Evolutionary conservation across 805 yeast genomes (phyloP).

Genomic region (Metschnikowia kofuensis): DNA sequence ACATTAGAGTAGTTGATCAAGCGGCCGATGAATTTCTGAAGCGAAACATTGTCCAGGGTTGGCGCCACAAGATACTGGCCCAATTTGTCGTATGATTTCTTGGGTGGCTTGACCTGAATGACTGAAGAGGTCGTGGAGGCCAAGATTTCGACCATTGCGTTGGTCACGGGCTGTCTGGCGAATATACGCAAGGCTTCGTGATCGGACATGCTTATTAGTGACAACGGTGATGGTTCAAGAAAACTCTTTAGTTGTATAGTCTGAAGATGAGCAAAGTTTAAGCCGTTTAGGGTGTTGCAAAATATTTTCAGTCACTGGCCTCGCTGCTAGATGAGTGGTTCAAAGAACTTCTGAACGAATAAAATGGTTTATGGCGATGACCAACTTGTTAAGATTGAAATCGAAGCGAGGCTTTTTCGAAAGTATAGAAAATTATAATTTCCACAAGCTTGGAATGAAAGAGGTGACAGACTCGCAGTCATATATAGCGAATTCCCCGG

Average conservation of each 20-base stretch:
- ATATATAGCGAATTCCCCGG: not conserved
- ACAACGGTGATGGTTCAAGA: not conserved
- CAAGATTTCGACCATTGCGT: slow-evolving; percentile 56
- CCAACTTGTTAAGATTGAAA: not conserved
- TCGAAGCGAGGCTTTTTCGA: not conserved
- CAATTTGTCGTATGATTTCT: slow-evolving; percentile 13
- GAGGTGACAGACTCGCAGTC: not conserved
- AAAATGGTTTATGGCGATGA: no score
- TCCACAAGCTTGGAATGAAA: not conserved
- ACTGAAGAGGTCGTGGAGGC: slow-evolving; percentile 59
- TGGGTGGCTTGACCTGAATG: slow-evolving; percentile 40
- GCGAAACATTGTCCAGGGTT: slow-evolving; percentile 24
- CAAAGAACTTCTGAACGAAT: no score
- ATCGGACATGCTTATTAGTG: slow-evolving; percentile 21
- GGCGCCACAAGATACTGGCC: slow-evolving; percentile 24
- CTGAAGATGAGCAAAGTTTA: no score
- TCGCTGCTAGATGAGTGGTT: no score
- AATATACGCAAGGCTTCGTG: slow-evolving; percentile 51
- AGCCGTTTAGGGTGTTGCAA: no score
- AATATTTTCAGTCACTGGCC: no score
- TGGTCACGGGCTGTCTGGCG: slow-evolving; percentile 52
- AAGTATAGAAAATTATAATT: no score
- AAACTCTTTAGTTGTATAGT: no score
- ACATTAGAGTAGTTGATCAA: slow-evolving; percentile 82
- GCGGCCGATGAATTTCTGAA: slow-evolving; percentile 64